These are phyloP conservation scores for Geranomyces variabilis DNA, from an alignment of 192 early-diverging fungal species.

Conservation along the genomic window DNA sequence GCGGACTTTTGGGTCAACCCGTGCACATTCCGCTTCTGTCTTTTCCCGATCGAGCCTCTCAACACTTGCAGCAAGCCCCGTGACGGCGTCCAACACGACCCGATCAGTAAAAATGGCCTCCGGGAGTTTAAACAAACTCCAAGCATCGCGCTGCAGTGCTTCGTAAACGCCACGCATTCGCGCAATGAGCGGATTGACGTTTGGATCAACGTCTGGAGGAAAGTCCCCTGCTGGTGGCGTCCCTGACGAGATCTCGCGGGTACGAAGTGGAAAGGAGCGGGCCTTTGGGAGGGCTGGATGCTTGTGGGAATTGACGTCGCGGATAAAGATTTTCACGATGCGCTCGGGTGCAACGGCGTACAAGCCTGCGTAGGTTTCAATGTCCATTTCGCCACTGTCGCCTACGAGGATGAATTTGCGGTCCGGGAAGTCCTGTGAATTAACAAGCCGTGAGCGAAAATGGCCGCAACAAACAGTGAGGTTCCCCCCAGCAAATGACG, in stretches of 20 bases:
- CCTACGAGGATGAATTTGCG: conserved; percentile 89
- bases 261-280: conserved; percentile 17
- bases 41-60: neutral
- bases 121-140: conserved; percentile 22
- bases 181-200: conserved; percentile 5
- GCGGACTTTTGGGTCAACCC: no score
- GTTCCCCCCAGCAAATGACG: neutral
- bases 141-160: conserved; percentile 11
- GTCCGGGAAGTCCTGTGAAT: conserved; percentile 70
- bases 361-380: conserved; percentile 79
- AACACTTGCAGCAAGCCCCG: neutral
- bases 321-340: conserved; percentile 85
- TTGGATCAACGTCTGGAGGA: neutral
- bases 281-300: conserved; percentile 1
- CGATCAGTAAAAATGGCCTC: conserved; percentile 19
- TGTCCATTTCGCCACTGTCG: conserved; percentile 87
- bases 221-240: neutral
- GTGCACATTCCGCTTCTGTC: no score
- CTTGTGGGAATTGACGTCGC: conserved; percentile 54
- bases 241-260: conserved; percentile 6
- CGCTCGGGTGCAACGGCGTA: conserved; percentile 63
- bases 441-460: no score
- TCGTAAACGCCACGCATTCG: neutral
- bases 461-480: no score
- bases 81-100: conserved; percentile 9